Base-by-base conservation (phyloP, 164 flowering plant species). In the Magnolia changhungtana region DNA sequence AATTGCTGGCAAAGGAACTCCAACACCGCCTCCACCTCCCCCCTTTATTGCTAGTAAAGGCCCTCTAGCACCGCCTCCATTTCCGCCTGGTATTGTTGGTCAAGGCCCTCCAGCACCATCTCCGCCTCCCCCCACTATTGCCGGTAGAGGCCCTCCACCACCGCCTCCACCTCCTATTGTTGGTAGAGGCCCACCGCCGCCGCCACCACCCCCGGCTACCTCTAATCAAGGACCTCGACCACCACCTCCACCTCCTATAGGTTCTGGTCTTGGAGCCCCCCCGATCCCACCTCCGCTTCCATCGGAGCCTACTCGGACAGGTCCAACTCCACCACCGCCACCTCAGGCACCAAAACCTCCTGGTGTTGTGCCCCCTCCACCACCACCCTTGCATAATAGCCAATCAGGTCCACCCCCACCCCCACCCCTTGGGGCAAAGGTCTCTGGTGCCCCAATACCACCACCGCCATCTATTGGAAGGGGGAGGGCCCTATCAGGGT, bases 381-480 rank as follows among this genome's bases (percentile, higher is more conserved):
- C 86, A 37, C 84, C 87, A 51, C 76, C 73, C 37, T 24, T 67
- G 58, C 61, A 79, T 77, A 78, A 81, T 20, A 73, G 80, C 55
- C 70, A 77, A 37, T 79, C 81, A 16, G 86, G 79, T 77, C 92
- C 90, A 71, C 88, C 29, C 29, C 29, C 95, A 63, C 87, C 86
- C n/a, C 90, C 90, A 50, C 88, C 88, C 68, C 88, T 88, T 71
- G 88, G 84, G 71, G 74, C 74, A 52, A 91, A 82, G 71, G 81
- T 78, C 50, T 73, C 84, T 16, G 81, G 71, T 79, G 87, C 74
- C 61, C 89, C 88, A 50, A 89, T 91, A 11, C 94, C 96, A 3
- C 89, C 97, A 7, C 91, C 90, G n/a, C 88, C 91, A 77, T 78
- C 88, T 74, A 45, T 74, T 76, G 96, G 93, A 82, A 87, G 86